These are phyloP conservation scores for Spizellomyces punctatus DNA, from an alignment of 192 early-diverging fungal species.

Conservation along the genomic window DNA sequence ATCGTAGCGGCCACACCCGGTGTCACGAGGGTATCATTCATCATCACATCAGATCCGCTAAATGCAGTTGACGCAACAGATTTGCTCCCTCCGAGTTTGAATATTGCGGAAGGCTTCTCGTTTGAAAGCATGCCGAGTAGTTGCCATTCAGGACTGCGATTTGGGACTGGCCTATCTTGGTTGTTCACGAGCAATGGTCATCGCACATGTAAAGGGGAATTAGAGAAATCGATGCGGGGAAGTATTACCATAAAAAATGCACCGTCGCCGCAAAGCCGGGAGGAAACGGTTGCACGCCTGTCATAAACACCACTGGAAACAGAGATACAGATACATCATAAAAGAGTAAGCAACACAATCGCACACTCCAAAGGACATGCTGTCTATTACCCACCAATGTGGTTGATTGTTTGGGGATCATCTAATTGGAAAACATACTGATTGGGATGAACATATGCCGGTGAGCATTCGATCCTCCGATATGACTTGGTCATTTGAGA, in stretches of 20 bases:
- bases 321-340: not conserved
- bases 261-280: constrained; percentile 91
- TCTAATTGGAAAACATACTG: constrained; percentile 90
- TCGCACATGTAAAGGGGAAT: no score
- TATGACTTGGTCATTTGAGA: not conserved
- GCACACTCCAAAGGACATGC: not conserved
- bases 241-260: constrained; percentile 81
- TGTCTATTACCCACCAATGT: constrained; percentile 54
- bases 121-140: constrained; percentile 54
- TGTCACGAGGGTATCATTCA: constrained; percentile 28
- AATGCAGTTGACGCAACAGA: constrained; percentile 8
- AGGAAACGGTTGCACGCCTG: constrained; percentile 85
- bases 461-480: not conserved
- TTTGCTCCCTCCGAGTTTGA: constrained; percentile 49
- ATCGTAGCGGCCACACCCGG: constrained; percentile 32
- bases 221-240: constrained; percentile 5
- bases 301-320: constrained; percentile 77
- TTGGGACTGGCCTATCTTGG: constrained; percentile 30
- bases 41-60: constrained; percentile 13
- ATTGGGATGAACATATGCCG: constrained; percentile 40
- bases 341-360: not conserved
- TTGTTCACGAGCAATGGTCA: no score
- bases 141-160: constrained; percentile 41
- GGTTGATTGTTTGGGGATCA: constrained; percentile 86
- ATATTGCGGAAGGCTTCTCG: constrained; percentile 59